phyloP scores from a whole-genome alignment of 75 land plant genomes.

The Selaginella tamariscina region DNA sequence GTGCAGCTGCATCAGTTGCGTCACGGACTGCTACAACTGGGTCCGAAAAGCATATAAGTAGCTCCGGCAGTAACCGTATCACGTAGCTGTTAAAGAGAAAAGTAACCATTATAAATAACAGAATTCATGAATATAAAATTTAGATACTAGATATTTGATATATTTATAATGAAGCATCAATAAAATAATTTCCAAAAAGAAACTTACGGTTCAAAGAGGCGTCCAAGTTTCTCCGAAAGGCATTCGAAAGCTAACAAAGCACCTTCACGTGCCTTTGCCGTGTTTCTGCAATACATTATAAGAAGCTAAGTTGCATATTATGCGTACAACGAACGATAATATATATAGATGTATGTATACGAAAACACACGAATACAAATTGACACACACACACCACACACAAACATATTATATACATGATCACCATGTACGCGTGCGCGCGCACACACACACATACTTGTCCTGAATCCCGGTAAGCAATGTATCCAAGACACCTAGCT shows the following conservation, averaged over 20 bases:
- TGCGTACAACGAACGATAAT: background rate
- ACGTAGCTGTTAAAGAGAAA: slow-evolving; percentile 50
- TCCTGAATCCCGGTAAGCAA: slow-evolving; percentile 59
- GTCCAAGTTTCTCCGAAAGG: slow-evolving; percentile 90
- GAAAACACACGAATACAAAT: no score
- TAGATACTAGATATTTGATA: no score
- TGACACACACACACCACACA: no score
- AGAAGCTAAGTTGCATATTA: background rate
- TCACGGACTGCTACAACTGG: slow-evolving; percentile 96
- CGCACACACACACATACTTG: no score
- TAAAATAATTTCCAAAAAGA: background rate
- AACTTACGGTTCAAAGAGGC: slow-evolving; percentile 95
- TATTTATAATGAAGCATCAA: background rate
- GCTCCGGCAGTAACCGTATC: slow-evolving; percentile 71
- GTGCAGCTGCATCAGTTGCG: slow-evolving; percentile 91
- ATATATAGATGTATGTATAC: no score
- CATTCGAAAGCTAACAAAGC: slow-evolving; percentile 89
- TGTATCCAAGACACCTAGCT: slow-evolving; percentile 44
- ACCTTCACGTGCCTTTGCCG: slow-evolving; percentile 95
- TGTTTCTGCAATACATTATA: slow-evolving; percentile 43
- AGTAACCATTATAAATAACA: background rate
- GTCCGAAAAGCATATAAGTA: slow-evolving; percentile 88
- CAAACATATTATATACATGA: no score
- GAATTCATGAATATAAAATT: no score
- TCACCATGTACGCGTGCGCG: no score